Conservation (phyloP, 2,329 filamentous ascomycete genomes). For the Hortaea werneckii region DNA sequence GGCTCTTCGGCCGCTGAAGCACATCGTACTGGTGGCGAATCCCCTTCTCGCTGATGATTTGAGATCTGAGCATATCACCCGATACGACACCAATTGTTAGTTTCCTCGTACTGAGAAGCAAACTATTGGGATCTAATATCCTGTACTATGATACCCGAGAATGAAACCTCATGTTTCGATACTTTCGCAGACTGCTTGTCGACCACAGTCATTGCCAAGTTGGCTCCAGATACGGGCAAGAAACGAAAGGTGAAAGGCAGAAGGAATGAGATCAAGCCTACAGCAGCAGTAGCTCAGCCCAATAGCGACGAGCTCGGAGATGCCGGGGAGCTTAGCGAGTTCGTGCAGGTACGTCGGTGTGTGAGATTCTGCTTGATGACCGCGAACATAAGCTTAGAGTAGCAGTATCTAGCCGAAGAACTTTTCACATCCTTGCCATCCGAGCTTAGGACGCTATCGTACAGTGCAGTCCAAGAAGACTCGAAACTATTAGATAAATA, state of each 20-base stretch:
- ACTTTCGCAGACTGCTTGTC: slow-evolving; percentile 67
- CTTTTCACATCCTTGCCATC: slow-evolving; percentile 57
- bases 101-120: too few relatives aligned
- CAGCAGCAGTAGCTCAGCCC: slow-evolving; percentile 2
- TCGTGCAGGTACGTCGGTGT: slow-evolving; percentile 50
- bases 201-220: slow-evolving; percentile 54
- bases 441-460: slow-evolving; percentile 51
- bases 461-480: slow-evolving; percentile 45
- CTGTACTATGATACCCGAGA: slow-evolving; percentile 23
- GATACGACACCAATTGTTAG: too few relatives aligned
- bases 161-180: slow-evolving; percentile 48
- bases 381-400: background rate
- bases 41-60: too few relatives aligned
- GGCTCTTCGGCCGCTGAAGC: too few relatives aligned
- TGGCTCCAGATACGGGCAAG: slow-evolving; percentile 37
- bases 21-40: too few relatives aligned
- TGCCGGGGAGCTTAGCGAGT: slow-evolving; percentile 65
- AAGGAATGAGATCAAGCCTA: slow-evolving; percentile 30
- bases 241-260: slow-evolving; percentile 32
- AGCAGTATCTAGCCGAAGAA: slow-evolving; percentile 57
- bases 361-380: too few relatives aligned
- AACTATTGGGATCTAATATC: too few relatives aligned
- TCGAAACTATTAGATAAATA: slow-evolving; percentile 45
- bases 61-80: too few relatives aligned
- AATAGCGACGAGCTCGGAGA: slow-evolving; percentile 24